Evolutionary conservation across 1,284 basidiomycete species (phyloP).

Genomic region (Ganoderma lucidum): DNA sequence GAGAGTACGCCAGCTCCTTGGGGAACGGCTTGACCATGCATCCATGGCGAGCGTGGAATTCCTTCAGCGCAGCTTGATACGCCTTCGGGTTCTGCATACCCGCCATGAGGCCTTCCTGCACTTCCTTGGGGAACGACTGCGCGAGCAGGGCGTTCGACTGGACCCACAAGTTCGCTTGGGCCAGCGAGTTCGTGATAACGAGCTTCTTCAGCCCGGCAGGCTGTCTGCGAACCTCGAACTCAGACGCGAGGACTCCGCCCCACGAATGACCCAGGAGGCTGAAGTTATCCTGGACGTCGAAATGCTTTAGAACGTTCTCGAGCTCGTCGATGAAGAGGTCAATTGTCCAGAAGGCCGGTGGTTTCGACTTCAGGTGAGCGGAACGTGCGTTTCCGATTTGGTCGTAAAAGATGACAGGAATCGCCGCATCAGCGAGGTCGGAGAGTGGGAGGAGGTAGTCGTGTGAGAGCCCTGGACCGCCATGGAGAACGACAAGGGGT

Average conservation of each 20-base stretch:
- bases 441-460: slow-evolving; percentile 37
- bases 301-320: slow-evolving; percentile 38
- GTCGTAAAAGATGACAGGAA: slow-evolving; percentile 45
- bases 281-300: slow-evolving; percentile 37
- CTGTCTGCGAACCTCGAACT: slow-evolving; percentile 35
- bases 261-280: slow-evolving; percentile 45
- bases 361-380: slow-evolving; percentile 42
- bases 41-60: slow-evolving; percentile 34
- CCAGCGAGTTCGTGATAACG: slow-evolving; percentile 37
- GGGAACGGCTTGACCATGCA: slow-evolving; percentile 37
- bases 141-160: slow-evolving; percentile 30
- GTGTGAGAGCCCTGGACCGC: slow-evolving; percentile 38
- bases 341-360: slow-evolving; percentile 40
- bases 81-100: slow-evolving; percentile 36
- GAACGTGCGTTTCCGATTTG: slow-evolving; percentile 43
- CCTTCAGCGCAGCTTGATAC: slow-evolving; percentile 35
- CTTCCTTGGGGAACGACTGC: slow-evolving; percentile 34
- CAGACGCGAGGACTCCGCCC: slow-evolving; percentile 42
- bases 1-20: slow-evolving; percentile 30
- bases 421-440: slow-evolving; percentile 34
- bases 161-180: slow-evolving; percentile 34
- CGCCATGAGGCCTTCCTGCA: slow-evolving; percentile 34
- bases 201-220: slow-evolving; percentile 39
- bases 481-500: slow-evolving; percentile 36
- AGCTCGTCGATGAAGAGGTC: slow-evolving; percentile 45